Conservation (phyloP, 441 rosid species). For the Populus hybrid region DNA sequence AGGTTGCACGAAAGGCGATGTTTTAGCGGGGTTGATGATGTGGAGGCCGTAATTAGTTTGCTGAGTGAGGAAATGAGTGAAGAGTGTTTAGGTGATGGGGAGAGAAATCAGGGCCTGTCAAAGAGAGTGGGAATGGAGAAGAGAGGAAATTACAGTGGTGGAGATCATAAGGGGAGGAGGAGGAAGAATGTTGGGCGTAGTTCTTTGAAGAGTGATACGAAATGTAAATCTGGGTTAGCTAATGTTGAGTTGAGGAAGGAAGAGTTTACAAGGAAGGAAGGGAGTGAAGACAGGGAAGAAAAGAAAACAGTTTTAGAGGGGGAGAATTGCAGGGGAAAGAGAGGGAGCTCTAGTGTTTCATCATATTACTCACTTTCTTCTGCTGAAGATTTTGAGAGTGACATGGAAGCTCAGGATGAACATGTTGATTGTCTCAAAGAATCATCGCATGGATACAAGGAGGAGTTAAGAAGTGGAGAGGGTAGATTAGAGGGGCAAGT, state of each 20-base stretch:
- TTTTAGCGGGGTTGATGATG: constrained; percentile 45
- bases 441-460: constrained; percentile 23
- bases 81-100: constrained; percentile 33
- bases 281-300: constrained; percentile 18
- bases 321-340: constrained; percentile 35
- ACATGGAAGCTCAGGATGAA: constrained; percentile 42
- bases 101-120: constrained; percentile 27
- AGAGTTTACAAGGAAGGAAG: constrained; percentile 27
- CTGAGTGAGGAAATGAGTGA: constrained; percentile 64
- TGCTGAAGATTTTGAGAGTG: constrained; percentile 54
- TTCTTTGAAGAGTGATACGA: constrained; percentile 33
- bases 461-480: constrained; percentile 24
- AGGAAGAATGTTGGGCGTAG: constrained; percentile 21
- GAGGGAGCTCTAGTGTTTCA: constrained; percentile 61
- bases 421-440: constrained; percentile 30
- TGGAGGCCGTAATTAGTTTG: constrained; percentile 70
- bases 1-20: constrained; percentile 28
- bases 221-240: constrained; percentile 25
- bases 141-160: constrained; percentile 31
- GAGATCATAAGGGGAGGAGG: constrained; percentile 18
- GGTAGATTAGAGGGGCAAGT: constrained; percentile 24
- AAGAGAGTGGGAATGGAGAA: constrained; percentile 39
- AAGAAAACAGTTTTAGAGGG: constrained; percentile 21
- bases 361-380: constrained; percentile 78
- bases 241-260: constrained; percentile 24